phyloP scores from a whole-genome alignment of 768 basidiomycete genomes.

The Russula dissimulans region DNA sequence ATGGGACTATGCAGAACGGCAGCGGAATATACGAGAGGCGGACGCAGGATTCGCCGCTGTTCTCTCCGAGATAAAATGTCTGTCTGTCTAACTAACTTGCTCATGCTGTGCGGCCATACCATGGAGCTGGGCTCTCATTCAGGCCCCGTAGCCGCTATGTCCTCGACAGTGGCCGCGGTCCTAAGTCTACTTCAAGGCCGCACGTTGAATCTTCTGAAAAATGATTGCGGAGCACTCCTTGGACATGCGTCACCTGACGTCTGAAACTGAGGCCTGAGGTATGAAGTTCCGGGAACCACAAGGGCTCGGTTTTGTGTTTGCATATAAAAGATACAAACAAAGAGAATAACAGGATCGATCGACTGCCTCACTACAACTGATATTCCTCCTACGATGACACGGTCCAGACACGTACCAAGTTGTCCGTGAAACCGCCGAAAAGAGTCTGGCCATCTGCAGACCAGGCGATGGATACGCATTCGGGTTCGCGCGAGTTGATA shows the following conservation, averaged over 20 bases:
- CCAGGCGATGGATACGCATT: conserved; percentile 97
- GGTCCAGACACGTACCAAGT: conserved; percentile 87
- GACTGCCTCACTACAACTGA: conserved; percentile 11
- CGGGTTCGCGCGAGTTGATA: conserved; percentile 66
- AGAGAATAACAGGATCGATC: conserved; percentile 11
- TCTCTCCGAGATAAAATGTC: neutral
- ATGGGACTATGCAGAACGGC: conserved; percentile 58
- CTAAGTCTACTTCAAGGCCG: neutral
- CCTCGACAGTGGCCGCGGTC: neutral
- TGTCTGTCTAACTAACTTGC: neutral
- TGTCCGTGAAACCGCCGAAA: conserved; percentile 95
- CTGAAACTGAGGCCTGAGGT: neutral
- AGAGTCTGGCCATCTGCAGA: conserved; percentile 96
- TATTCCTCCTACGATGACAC: conserved; percentile 43
- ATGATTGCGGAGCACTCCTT: no score
- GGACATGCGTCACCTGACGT: no score
- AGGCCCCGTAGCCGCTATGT: neutral
- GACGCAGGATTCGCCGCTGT: neutral
- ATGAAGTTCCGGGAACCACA: conserved; percentile 1
- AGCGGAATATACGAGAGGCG: conserved; percentile 56
- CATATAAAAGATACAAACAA: conserved; percentile 20
- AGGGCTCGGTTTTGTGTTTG: conserved; percentile 20
- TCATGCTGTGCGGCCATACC: neutral
- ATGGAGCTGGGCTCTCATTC: neutral
- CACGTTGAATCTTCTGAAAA: no score